Conservation (phyloP, 495 filamentous ascomycete genomes). For the Tuber calosporum region DNA sequence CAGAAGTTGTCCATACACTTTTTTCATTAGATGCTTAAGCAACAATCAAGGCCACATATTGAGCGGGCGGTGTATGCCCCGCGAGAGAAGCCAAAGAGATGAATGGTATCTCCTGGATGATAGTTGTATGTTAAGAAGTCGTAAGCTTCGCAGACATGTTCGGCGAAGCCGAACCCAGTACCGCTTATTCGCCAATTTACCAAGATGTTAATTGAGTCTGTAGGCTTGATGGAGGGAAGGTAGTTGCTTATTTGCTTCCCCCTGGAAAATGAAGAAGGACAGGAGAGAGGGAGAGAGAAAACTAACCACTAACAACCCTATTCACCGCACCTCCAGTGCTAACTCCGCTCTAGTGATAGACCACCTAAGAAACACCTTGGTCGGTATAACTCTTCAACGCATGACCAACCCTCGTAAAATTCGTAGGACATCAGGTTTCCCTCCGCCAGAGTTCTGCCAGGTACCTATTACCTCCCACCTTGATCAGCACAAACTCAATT, state of each 20-base stretch:
- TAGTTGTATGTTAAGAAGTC: constrained; percentile 64
- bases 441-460: constrained; percentile 47
- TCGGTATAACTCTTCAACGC: constrained; percentile 42
- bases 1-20: constrained; percentile 59
- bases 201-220: not conserved
- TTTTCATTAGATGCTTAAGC: constrained; percentile 58
- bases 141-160: constrained; percentile 63
- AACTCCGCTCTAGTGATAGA: constrained; percentile 52
- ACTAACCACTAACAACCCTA: constrained; percentile 47
- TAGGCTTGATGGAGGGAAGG: not conserved
- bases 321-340: constrained; percentile 48
- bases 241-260: not conserved
- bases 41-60: constrained; percentile 56
- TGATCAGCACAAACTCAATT: not conserved
- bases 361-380: constrained; percentile 45
- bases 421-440: constrained; percentile 44
- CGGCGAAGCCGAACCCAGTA: constrained; percentile 16
- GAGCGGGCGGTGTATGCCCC: constrained; percentile 65
- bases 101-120: constrained; percentile 60
- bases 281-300: not conserved
- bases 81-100: constrained; percentile 64
- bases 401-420: constrained; percentile 50
- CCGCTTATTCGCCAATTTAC: constrained; percentile 10
- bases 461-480: constrained; percentile 28
- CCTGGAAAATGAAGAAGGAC: not conserved